Conservation (phyloP, 352 stramenopile genomes). For the Peronosclerospora sorghi region DNA sequence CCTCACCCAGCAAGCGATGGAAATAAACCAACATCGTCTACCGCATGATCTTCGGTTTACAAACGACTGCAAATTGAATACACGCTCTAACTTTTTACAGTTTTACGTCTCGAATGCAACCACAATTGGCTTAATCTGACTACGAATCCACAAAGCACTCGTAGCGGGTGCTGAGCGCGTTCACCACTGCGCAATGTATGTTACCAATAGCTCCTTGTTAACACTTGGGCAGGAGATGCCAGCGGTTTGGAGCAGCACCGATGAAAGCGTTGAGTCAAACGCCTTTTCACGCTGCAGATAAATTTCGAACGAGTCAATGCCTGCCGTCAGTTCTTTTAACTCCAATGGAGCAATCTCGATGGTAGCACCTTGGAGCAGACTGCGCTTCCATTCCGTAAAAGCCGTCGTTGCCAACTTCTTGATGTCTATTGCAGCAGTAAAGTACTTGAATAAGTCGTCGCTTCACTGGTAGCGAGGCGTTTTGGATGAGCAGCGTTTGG, state of each 20-base stretch:
- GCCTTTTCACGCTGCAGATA: conserved; percentile 56
- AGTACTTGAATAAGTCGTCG: conserved; percentile 45
- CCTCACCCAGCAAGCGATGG: too few species aligned
- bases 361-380: conserved; percentile 17
- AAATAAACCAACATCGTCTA: too few species aligned
- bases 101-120: too few species aligned
- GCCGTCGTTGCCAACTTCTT: conserved; percentile 19
- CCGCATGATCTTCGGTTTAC: too few species aligned
- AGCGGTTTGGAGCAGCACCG: conserved; percentile 26
- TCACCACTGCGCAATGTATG: conserved; percentile 35
- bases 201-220: conserved; percentile 27
- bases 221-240: conserved; percentile 34
- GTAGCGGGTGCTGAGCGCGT: too few species aligned
- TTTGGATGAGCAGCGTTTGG: conserved; percentile 71
- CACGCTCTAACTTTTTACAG: too few species aligned
- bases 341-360: conserved; percentile 20
- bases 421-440: conserved; percentile 16
- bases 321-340: conserved; percentile 47
- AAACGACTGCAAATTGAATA: too few species aligned
- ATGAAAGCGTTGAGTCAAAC: conserved; percentile 44
- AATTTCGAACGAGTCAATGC: conserved; percentile 50
- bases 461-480: conserved; percentile 26
- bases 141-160: too few species aligned
- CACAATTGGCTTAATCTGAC: too few species aligned
- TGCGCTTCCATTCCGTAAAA: conserved; percentile 32